phyloP scores from a whole-genome alignment of 257 asterid genomes.

The Leptodermis oblonga region DNA sequence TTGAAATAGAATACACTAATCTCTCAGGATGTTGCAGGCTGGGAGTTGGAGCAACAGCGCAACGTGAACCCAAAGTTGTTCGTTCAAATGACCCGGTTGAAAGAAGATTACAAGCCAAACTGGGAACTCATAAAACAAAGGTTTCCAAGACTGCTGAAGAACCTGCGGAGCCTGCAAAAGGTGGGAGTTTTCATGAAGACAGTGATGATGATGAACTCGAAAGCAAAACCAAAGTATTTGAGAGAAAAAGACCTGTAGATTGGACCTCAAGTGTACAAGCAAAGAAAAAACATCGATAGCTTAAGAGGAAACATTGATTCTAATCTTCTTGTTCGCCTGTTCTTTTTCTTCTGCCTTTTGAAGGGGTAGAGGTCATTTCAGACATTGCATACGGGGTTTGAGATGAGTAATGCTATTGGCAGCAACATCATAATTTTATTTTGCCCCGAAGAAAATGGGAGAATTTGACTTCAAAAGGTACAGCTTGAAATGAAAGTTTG shows the following conservation, averaged over 20 bases:
- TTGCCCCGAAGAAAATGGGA: no score
- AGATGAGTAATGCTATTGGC: no score
- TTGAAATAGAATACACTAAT: not conserved
- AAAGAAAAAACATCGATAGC: conserved; percentile 41
- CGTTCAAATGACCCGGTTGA: conserved; percentile 52
- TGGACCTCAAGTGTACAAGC: conserved; percentile 18
- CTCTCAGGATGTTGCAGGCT: conserved; percentile 45
- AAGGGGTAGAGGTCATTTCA: no score
- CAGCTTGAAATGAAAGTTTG: no score
- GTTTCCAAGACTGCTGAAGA: conserved; percentile 34
- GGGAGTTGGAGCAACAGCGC: conserved; percentile 83
- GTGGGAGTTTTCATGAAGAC: conserved; percentile 42
- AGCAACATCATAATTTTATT: no score
- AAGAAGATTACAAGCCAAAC: conserved; percentile 53
- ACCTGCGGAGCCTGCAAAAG: conserved; percentile 27
- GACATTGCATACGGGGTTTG: no score
- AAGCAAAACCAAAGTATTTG: conserved; percentile 62
- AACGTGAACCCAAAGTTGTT: conserved; percentile 37
- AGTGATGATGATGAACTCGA: conserved; percentile 68
- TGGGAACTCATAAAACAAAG: conserved; percentile 46
- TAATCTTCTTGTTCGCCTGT: no score
- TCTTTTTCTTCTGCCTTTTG: no score
- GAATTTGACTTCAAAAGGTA: no score
- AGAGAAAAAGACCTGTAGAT: conserved; percentile 53
- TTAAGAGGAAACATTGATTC: not conserved